phyloP scores from a whole-genome alignment of 495 filamentous ascomycete species.

The Neurospora tetraspora region DNA sequence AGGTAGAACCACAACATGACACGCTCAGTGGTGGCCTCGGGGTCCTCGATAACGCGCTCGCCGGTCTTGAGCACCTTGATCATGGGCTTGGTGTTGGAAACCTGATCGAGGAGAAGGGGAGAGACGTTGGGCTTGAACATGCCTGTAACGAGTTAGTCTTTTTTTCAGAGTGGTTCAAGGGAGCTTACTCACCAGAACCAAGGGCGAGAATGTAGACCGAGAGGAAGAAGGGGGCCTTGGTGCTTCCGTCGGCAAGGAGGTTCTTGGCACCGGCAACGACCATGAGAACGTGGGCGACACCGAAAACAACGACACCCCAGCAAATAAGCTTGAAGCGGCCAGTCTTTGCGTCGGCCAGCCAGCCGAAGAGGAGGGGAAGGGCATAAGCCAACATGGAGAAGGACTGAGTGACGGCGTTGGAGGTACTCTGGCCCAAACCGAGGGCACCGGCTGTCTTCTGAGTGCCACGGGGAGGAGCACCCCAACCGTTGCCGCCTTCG shows the following conservation, averaged over 20 bases:
- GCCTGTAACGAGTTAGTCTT: constrained; percentile 14
- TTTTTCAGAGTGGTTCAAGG: neutral
- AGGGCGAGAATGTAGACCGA: constrained; percentile 49
- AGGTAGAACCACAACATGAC: constrained; percentile 59
- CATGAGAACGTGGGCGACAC: constrained; percentile 56
- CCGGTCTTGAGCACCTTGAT: constrained; percentile 36
- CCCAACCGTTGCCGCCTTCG: constrained; percentile 50
- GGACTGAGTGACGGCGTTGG: constrained; percentile 49
- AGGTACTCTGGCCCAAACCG: constrained; percentile 48
- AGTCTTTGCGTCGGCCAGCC: constrained; percentile 47
- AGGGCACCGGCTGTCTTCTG: constrained; percentile 50
- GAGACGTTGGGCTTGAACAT: constrained; percentile 60
- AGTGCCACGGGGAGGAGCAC: constrained; percentile 43
- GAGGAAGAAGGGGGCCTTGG: constrained; percentile 49
- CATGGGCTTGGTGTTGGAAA: constrained; percentile 35
- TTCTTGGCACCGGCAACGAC: constrained; percentile 49
- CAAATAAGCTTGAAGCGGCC: constrained; percentile 54
- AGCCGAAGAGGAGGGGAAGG: constrained; percentile 46
- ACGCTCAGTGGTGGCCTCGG: constrained; percentile 49
- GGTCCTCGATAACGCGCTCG: constrained; percentile 48
- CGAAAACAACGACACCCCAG: constrained; percentile 53
- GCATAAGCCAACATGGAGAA: constrained; percentile 52
- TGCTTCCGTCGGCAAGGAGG: constrained; percentile 45
- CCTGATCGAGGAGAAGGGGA: constrained; percentile 51
- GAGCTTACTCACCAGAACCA: constrained; percentile 51